phyloP scores from a whole-genome alignment of 192 early-diverging fungal species.

The Mortierella alpina region DNA sequence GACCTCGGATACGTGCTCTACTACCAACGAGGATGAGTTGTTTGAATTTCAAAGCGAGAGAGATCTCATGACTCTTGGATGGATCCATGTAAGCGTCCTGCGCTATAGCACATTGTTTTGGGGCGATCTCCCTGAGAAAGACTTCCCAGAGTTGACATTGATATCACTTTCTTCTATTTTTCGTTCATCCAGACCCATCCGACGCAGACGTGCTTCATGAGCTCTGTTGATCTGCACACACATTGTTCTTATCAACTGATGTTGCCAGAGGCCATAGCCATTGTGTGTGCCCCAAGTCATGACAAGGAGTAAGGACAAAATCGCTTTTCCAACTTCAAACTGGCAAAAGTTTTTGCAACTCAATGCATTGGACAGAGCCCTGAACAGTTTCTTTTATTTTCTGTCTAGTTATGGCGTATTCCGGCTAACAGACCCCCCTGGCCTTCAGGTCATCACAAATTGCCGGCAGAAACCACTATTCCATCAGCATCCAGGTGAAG shows the following conservation, averaged over 20 bases:
- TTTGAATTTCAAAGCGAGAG: conserved; percentile 79
- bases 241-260: conserved; percentile 92
- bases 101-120: neutral
- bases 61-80: conserved; percentile 86
- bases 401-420: conserved; percentile 78
- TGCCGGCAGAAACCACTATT: conserved; percentile 78
- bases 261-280: conserved; percentile 93
- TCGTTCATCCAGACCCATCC: conserved; percentile 75
- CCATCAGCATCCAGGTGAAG: conserved; percentile 82
- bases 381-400: conserved; percentile 1
- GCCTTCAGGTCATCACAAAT: conserved; percentile 79
- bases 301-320: conserved; percentile 62
- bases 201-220: conserved; percentile 95
- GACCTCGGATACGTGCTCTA: conserved; percentile 87
- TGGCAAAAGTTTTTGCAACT: neutral
- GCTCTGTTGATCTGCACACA: conserved; percentile 92
- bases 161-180: neutral
- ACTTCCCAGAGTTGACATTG: neutral
- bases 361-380: neutral
- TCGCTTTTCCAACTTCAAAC: neutral
- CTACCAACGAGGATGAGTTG: conserved; percentile 86
- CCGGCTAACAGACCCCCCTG: conserved; percentile 86
- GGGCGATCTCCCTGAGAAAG: neutral
- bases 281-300: conserved; percentile 84
- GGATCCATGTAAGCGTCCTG: conserved; percentile 77